Percentiles rank a stretch among this genome's conserved stretches.
phyloP scores from a whole-genome alignment of 2,329 filamentous ascomycete species.

The Colletotrichum tofieldiae region DNA sequence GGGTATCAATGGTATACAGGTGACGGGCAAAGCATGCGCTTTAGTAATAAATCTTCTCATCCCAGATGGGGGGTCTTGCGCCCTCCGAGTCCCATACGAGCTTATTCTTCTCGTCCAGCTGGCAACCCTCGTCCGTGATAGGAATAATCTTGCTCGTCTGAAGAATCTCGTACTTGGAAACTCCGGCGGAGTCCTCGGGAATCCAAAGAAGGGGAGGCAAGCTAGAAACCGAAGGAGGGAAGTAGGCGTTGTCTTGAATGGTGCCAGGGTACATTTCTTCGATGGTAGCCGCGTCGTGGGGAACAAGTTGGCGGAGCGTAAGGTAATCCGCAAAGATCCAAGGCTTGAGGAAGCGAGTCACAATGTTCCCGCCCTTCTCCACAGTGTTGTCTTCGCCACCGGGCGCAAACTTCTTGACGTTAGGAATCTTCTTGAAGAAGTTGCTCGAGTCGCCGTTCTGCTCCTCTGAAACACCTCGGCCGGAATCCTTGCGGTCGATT shows the following conservation, averaged over 20 bases:
- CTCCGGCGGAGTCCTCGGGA: slow-evolving; percentile 80
- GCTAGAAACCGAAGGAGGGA: slow-evolving; percentile 78
- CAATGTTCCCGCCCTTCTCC: slow-evolving; percentile 67
- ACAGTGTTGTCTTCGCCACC: slow-evolving; percentile 46
- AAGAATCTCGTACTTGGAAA: slow-evolving; percentile 83
- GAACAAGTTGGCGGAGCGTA: slow-evolving; percentile 79
- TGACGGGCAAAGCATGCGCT: not conserved
- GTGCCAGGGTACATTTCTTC: slow-evolving; percentile 74
- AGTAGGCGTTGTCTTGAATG: slow-evolving; percentile 78
- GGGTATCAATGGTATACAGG: slow-evolving; percentile 42
- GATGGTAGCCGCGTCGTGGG: slow-evolving; percentile 63
- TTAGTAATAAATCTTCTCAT: slow-evolving; percentile 63
- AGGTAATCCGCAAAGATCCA: slow-evolving; percentile 83
- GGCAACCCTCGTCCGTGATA: slow-evolving; percentile 85
- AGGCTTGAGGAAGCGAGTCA: slow-evolving; percentile 82
- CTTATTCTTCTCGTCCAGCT: slow-evolving; percentile 75
- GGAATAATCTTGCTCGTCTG: slow-evolving; percentile 81
- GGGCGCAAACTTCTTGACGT: slow-evolving; percentile 41
- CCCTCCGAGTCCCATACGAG: slow-evolving; percentile 59
- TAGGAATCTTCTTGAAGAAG: slow-evolving; percentile 40
- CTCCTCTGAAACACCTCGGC: slow-evolving; percentile 39
- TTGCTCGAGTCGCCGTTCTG: slow-evolving; percentile 44
- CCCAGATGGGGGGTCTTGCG: slow-evolving; percentile 61
- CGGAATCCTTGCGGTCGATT: slow-evolving; percentile 42
- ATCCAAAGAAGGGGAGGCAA: slow-evolving; percentile 85